Conservation (phyloP, 495 filamentous ascomycete genomes). For the Penicillium tannophilum region DNA sequence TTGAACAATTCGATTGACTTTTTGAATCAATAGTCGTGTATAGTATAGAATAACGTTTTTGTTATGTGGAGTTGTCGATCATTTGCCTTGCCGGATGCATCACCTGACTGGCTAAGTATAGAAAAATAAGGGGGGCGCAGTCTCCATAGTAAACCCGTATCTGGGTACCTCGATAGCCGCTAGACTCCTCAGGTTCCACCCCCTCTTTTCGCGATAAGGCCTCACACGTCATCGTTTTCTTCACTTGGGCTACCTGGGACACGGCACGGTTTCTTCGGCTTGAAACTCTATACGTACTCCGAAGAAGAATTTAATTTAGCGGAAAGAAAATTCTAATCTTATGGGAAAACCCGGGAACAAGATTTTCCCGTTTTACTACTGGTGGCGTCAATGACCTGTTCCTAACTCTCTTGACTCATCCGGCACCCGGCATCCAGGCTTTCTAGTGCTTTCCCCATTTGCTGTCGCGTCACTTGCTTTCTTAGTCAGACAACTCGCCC, state of each 20-base stretch:
- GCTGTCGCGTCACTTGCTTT: conserved; percentile 15
- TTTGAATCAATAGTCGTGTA: background rate
- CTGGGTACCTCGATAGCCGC: conserved; percentile 8
- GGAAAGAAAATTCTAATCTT: background rate
- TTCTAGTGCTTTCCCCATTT: conserved; percentile 27
- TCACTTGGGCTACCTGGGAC: background rate
- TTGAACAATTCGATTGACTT: background rate
- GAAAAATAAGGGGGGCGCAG: background rate
- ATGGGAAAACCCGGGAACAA: conserved; percentile 10
- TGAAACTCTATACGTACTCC: background rate
- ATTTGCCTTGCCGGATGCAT: background rate
- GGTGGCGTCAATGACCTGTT: conserved; percentile 30
- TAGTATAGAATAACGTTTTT: conserved; percentile 3
- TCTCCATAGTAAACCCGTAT: conserved; percentile 3
- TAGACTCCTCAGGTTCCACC: conserved; percentile 21
- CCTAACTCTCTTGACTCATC: conserved; percentile 31
- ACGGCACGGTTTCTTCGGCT: background rate
- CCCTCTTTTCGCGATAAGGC: conserved; percentile 38
- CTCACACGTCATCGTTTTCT: conserved; percentile 28
- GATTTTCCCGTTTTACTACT: conserved; percentile 7
- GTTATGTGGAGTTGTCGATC: background rate
- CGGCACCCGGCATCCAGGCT: conserved; percentile 27
- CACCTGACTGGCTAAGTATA: conserved; percentile 7
- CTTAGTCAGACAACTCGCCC: conserved; percentile 48
- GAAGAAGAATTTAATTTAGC: background rate